Evolutionary conservation across 331 rosid species (phyloP), one percentile per base, ranked within the genome.

Genomic region (Prunus yedoensis): DNA sequence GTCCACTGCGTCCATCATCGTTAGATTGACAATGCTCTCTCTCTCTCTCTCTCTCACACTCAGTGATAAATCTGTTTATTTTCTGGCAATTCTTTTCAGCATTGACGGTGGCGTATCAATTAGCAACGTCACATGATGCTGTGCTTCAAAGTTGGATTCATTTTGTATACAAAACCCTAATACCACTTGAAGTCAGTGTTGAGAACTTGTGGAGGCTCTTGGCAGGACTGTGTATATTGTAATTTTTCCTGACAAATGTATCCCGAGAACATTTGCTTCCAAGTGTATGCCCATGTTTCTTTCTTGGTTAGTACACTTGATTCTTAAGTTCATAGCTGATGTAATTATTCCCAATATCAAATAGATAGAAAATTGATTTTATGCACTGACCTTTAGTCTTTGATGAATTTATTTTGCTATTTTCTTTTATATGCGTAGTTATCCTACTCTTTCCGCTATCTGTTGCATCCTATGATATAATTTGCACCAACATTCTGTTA

Each of bases 161-260:
- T 71, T 80, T 80, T 81, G 84, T 84, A 83, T 82, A 82, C 85
- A 74, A 83, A 85, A 81, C 83, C 82, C 88, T 74, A 83, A 85
- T 78, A 75, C 89, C 70, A 65, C 66, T 84, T 74, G 86, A 87
- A 77, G 88, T 80, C 85, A 81, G 77, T 86, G 82, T 86, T 84
- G 84, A 77, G 78, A 83, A 81, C 83, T 81, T 68, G 88, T 74
- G 94, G 96, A 90, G 96, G 90, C 90, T 79, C 86, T 88, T 85
- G 93, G 91, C 91, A 83, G 97, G 96, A 87, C 86, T n/a, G n/a
- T 91, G 97, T 90, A 94, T 88, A 94, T 86, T 88, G 88, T 92
- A 89, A 88, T 92, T 91, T 89, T 90, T 86, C 91, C 96, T 87
- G 95, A 85, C 97, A 94, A 80, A 87, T 89, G 87, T 91, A 89